Conservation (phyloP, 2,329 filamentous ascomycete genomes). For the Apiospora kogelbergensis region DNA sequence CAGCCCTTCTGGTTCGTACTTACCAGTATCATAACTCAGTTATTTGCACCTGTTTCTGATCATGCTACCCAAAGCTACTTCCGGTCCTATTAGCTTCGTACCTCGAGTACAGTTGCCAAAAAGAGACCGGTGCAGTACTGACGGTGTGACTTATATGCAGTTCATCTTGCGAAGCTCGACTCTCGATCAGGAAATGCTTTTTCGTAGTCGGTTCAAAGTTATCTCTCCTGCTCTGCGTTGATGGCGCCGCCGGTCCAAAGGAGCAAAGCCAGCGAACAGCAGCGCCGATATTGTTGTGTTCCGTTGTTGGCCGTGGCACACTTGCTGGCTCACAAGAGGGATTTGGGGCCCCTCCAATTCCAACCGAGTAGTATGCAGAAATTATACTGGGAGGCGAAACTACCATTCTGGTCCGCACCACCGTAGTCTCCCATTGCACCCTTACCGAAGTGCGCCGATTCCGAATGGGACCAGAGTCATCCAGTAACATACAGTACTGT, state of each 20-base stretch:
- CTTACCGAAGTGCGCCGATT: background rate
- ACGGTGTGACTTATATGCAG: background rate
- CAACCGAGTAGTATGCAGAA: background rate
- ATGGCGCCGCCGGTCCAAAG: background rate
- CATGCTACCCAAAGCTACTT: background rate
- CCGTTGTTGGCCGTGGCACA: background rate
- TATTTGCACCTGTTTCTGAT: background rate
- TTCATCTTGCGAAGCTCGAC: too few relatives aligned
- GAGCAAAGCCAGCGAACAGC: background rate
- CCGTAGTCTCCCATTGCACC: background rate
- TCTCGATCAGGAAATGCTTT: background rate
- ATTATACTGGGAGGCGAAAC: background rate
- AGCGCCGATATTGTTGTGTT: background rate
- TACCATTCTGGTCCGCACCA: background rate
- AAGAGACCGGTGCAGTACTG: background rate
- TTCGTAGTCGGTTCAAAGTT: background rate
- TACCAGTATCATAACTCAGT: background rate
- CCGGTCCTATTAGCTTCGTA: background rate
- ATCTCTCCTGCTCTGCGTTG: too few relatives aligned
- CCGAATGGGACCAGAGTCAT: background rate
- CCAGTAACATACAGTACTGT: background rate
- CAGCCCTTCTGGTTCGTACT: too few relatives aligned
- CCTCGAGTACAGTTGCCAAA: background rate
- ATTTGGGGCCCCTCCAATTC: background rate
- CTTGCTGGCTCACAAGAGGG: too few relatives aligned